A percentile compares a stretch with the other conserved stretches of the same genome.
phyloP scores from a whole-genome alignment of 2,329 filamentous ascomycete genomes.

The Graphilbum sp. region DNA sequence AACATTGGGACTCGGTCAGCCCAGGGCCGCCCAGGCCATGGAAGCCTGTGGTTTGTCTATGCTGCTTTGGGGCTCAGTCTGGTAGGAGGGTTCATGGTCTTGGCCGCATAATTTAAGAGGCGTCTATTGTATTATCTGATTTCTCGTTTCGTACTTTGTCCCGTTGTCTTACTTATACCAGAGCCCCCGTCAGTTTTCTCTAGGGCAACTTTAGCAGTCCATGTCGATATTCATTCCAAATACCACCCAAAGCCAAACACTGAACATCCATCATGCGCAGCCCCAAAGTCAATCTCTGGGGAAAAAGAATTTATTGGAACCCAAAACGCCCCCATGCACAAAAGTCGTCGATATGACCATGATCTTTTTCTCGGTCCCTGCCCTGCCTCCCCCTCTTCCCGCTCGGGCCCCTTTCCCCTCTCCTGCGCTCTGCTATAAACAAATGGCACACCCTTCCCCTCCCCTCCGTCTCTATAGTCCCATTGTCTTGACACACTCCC shows the following conservation, averaged over 20 bases:
- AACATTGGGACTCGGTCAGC: constrained; percentile 8
- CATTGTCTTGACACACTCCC: constrained; percentile 94
- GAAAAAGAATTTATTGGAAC: no score
- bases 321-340: no score
- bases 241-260: no score
- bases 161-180: not conserved
- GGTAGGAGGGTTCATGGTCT: constrained; percentile 7
- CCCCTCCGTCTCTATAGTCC: constrained; percentile 17
- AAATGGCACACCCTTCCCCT: not conserved
- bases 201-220: no score
- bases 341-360: not conserved
- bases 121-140: no score
- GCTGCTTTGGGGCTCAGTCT: constrained; percentile 7
- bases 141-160: not conserved
- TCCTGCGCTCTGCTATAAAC: no score
- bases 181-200: no score
- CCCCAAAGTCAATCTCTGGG: no score
- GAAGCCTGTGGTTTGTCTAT: constrained; percentile 7
- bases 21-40: constrained; percentile 4
- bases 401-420: not conserved
- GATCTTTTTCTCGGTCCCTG: not conserved
- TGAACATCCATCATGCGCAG: no score
- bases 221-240: no score
- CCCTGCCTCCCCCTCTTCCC: not conserved
- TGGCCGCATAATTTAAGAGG: not conserved